A percentile compares a stretch with the other conserved stretches of the same genome.
These are phyloP conservation scores for Halenospora varia DNA, from an alignment of 495 filamentous ascomycete genomes.

Conservation along the genomic window DNA sequence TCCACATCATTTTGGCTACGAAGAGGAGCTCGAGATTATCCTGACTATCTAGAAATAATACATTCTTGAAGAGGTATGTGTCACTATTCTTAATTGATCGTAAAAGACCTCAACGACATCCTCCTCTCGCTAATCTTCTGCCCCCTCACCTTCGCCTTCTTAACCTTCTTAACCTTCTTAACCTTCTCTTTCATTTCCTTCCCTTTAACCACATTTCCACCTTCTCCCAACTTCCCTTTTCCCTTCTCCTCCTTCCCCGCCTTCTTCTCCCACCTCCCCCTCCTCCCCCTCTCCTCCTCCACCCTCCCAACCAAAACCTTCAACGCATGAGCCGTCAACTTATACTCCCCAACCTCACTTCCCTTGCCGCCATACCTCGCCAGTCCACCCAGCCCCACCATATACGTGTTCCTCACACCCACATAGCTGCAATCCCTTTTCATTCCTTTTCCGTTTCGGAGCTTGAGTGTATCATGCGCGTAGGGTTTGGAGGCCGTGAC, in stretches of 20 bases:
- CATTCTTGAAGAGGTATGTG: no score
- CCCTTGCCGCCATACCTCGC: conserved; percentile 5
- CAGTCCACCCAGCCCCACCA: neutral
- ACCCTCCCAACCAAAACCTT: neutral
- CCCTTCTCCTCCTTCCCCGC: neutral
- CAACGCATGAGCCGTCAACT: conserved; percentile 9
- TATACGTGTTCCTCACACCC: conserved; percentile 4
- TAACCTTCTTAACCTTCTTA: no score
- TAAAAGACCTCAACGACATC: no score
- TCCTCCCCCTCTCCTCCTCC: neutral
- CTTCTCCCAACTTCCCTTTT: neutral
- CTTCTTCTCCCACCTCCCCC: neutral
- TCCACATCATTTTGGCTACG: no score
- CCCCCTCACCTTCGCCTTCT: no score
- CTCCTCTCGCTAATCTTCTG: no score
- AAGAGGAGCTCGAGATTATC: no score
- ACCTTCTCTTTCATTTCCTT: no score
- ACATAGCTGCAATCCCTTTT: conserved; percentile 15
- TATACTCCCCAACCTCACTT: conserved; percentile 8
- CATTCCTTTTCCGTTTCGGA: conserved; percentile 11
- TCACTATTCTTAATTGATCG: no score
- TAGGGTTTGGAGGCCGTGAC: conserved; percentile 9
- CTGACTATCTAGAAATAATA: no score
- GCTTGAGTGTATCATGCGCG: conserved; percentile 8
- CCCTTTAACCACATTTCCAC: neutral